Base-by-base conservation (phyloP, 352 stramenopile genomes). In the Globisporangium orthogonon region DNA sequence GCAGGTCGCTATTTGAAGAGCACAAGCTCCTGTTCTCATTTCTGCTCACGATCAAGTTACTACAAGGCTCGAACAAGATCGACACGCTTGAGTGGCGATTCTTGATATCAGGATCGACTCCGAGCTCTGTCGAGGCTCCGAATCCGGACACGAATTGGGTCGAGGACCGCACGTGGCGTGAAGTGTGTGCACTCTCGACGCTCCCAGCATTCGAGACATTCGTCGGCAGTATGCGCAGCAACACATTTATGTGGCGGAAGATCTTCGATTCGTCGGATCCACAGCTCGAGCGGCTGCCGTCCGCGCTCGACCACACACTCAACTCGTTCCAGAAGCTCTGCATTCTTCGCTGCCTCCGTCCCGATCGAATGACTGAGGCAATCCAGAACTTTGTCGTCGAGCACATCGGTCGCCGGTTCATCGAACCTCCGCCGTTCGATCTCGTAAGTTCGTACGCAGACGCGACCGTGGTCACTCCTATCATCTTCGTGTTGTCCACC, bases 1-100 rank as follows among this genome's bases (percentile, higher is more conserved):
- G 93, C 59, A 74, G 91, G 0, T 96, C 85, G 10, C 76, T 98
- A 7, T 98, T 98, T 60, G 93, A 98, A 65, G 82, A 96, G 40
- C 90, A 98, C 78, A 98, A 98, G 60, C 71, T 97, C 0, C 61
- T 98, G 1, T 97, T 98, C 57, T 97, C 87, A 4, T 98, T 98
- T 66, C 55, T 98, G 45, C 76, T 98, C 11, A 89, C 79, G 15
- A 94, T 95, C 66, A 94, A 93, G 61, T 47, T 95, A 15, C 62
- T 94, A 4, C 85, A 92, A 70, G 83, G 83, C 2, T 68, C 65
- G 0, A 70, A 76, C 61, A 76, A 78, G 53, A 95, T 98, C 43
- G 86, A 98, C 55, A 53, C 81, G n/a, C 62, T 88, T 13, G 87
- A 98, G 56, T 98, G 94, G 94, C 76, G 84, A 0, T 98, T 98